phyloP scores from a whole-genome alignment of 192 early-diverging fungal genomes.

The Endogone sp. region DNA sequence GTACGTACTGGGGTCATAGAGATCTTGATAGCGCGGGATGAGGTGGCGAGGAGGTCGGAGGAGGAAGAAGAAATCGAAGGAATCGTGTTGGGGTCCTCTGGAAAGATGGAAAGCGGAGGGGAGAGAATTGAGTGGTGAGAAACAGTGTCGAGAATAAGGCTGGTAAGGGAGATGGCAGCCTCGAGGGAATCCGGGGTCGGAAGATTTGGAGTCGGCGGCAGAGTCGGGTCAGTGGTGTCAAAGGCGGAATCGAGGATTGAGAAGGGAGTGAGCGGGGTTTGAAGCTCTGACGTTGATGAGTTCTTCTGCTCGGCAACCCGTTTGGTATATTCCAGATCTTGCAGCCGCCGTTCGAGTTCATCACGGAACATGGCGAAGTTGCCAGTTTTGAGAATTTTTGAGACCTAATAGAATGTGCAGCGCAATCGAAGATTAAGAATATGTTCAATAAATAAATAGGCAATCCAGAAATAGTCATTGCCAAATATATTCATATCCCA shows the following conservation, averaged over 20 bases:
- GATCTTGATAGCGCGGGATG: too few relatives aligned
- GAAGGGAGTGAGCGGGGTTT: not conserved
- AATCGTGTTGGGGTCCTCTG: too few relatives aligned
- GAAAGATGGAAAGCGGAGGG: too few relatives aligned
- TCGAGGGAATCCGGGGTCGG: constrained; percentile 13
- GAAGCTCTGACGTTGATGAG: not conserved
- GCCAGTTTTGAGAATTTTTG: constrained; percentile 43
- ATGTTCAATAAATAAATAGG: too few relatives aligned
- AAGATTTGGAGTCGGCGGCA: not conserved
- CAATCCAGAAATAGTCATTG: too few relatives aligned
- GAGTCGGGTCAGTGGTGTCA: not conserved
- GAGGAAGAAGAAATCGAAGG: too few relatives aligned
- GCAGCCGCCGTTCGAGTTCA: constrained; percentile 38
- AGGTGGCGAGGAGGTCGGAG: too few relatives aligned
- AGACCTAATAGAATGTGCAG: constrained; percentile 9
- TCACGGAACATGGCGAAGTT: constrained; percentile 45
- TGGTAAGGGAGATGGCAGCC: constrained; percentile 7
- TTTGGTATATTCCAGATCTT: constrained; percentile 47
- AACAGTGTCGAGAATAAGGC: constrained; percentile 20
- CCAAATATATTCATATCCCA: too few relatives aligned
- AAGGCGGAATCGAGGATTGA: not conserved
- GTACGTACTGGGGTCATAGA: too few relatives aligned
- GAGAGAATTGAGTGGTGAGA: too few relatives aligned
- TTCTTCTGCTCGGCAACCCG: not conserved
- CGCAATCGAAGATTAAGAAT: too few relatives aligned